Evolutionary conservation across 2,329 filamentous ascomycete genomes (phyloP).

Genomic region (Penicillium sp.): DNA sequence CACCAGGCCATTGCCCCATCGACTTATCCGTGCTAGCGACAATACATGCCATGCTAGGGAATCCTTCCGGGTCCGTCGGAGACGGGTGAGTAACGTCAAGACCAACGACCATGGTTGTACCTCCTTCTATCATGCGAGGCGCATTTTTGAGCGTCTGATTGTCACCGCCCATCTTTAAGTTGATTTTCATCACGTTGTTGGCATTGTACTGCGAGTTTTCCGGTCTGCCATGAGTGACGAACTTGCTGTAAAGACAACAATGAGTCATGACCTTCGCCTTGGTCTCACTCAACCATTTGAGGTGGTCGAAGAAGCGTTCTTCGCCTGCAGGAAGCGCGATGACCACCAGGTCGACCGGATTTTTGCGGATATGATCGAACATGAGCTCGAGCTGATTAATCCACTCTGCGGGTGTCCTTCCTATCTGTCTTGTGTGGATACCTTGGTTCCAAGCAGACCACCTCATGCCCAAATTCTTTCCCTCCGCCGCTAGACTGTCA

Average conservation of each 20-base stretch:
- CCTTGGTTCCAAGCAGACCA: not conserved
- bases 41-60: slow-evolving; percentile 74
- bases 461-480: not conserved
- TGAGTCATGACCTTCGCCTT: slow-evolving; percentile 64
- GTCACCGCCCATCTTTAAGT: slow-evolving; percentile 71
- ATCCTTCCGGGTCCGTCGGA: slow-evolving; percentile 51
- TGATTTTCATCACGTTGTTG: slow-evolving; percentile 73
- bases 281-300: slow-evolving; percentile 67
- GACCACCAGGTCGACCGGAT: slow-evolving; percentile 1
- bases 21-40: slow-evolving; percentile 68
- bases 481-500: not conserved
- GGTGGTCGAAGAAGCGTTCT: slow-evolving; percentile 55
- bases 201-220: slow-evolving; percentile 54
- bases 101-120: slow-evolving; percentile 78
- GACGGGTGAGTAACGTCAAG: slow-evolving; percentile 88
- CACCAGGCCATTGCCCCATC: slow-evolving; percentile 73
- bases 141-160: slow-evolving; percentile 61
- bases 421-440: no score
- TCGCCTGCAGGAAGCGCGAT: slow-evolving; percentile 52
- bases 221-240: slow-evolving; percentile 27
- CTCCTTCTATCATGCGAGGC: slow-evolving; percentile 59
- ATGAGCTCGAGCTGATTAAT: not conserved
- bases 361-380: not conserved
- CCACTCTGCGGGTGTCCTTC: not conserved
- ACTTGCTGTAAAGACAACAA: slow-evolving; percentile 55